Evolutionary conservation across 176 grass and related monocot species (phyloP), one percentile per base, ranked within the genome.

Genomic region (Raddia distichophylla): DNA sequence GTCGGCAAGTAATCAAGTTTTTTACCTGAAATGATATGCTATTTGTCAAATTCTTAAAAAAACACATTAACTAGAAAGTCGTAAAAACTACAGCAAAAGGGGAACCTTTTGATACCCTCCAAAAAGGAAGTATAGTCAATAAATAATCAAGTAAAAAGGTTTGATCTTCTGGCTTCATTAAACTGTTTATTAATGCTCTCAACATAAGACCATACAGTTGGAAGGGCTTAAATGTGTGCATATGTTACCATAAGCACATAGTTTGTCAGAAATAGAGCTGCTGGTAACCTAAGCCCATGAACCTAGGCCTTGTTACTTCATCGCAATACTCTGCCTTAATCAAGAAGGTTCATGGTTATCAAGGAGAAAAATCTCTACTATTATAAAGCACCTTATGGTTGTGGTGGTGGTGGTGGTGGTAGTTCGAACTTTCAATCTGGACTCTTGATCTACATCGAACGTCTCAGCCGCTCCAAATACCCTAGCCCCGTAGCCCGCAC

Each of bases 1-100:
- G 63, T 54, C 87, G 91, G 77, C 93, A 93, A 80, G 91, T 93
- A 59, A 99, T 89, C 89, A 99, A 88, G 88, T 99, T 99, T 89
- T 99, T 99, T 34, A 95, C 96, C 96, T 99, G 84, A 66, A 59
- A 80, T 33, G 13, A 68, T 1, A 68, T 58, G 20, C 32, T 67
- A 2, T 58, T 37, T 18, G 32, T 53, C 8, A 60, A 77, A 33
- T 20, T 83, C 63, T 18, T 4, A 11, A 48, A 64, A 3, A 77
- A 33, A 75, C n/a, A 89, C 32, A 53, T 56, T 27, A 74, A 81
- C 46, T 61, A 3, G 11, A 86, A 71, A 71, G 78, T 71, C 43
- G 22, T 5, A 73, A 73, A 73, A 65, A 56, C 27, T 9, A 69
- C 17, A 84, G 59, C 16, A 1, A n/a, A 67, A 80, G n/a, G 20